These are phyloP conservation scores for Epichloe amarillans DNA, from an alignment of 2,329 filamentous ascomycete species.

Conservation along the genomic window DNA sequence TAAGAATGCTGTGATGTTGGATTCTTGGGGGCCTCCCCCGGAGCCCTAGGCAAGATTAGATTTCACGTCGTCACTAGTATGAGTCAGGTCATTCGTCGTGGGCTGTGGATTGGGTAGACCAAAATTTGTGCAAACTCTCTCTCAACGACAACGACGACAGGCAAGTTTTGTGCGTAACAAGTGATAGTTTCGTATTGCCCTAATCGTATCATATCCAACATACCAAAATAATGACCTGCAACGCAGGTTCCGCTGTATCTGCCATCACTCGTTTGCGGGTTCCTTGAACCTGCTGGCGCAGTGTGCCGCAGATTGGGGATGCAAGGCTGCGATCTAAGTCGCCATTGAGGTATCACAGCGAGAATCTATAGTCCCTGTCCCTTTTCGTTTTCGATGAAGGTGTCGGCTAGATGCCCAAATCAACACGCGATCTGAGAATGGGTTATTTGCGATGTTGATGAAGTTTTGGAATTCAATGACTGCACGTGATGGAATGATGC, in stretches of 20 bases:
- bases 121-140: too few relatives aligned
- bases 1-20: conserved; percentile 79
- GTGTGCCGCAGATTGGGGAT: not conserved
- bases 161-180: not conserved
- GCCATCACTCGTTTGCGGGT: conserved; percentile 10
- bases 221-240: conserved; percentile 66
- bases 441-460: not conserved
- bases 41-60: conserved; percentile 48
- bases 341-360: not conserved
- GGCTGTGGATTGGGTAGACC: not conserved
- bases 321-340: not conserved
- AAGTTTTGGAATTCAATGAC: not conserved
- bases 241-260: conserved; percentile 29
- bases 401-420: not conserved
- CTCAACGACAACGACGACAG: not conserved
- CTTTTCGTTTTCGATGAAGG: not conserved
- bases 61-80: not conserved
- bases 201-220: not conserved
- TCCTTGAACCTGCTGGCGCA: not conserved
- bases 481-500: not conserved
- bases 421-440: not conserved
- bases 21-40: conserved; percentile 79
- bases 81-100: not conserved
- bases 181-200: not conserved
- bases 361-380: not conserved